A percentile compares a stretch with the other conserved stretches of the same genome.
Conservation (phyloP, 106 monocot species). For the Allium sativum region DNA sequence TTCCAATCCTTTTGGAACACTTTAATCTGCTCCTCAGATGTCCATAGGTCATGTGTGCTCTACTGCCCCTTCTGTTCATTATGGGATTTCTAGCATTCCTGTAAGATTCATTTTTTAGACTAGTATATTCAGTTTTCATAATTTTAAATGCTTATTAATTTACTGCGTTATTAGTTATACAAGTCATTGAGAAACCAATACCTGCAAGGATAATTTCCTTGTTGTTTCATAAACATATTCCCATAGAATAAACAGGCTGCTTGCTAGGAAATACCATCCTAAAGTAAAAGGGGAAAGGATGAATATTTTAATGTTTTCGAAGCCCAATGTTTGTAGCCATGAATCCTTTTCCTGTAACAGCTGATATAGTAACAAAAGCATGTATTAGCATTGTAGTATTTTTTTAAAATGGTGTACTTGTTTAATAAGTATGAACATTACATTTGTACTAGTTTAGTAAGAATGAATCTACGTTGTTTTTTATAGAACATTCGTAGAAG, state of each 20-base stretch:
- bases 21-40: conserved; percentile 89
- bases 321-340: no score
- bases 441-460: no score
- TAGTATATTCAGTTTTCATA: neutral
- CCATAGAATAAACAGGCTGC: conserved; percentile 70
- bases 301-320: no score
- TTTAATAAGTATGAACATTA: no score
- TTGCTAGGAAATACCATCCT: conserved; percentile 61
- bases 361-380: no score
- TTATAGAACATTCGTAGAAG: no score
- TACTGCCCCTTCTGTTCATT: conserved; percentile 63
- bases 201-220: conserved; percentile 48
- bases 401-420: no score
- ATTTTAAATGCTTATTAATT: neutral
- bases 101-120: conserved; percentile 31
- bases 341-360: no score
- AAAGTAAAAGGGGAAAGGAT: no score
- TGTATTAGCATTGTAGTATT: no score
- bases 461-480: no score
- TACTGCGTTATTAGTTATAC: neutral
- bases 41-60: conserved; percentile 68
- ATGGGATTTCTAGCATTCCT: conserved; percentile 94
- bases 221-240: conserved; percentile 70
- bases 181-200: conserved; percentile 75
- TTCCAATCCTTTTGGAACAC: conserved; percentile 81